These are phyloP conservation scores for Oleoguttula mirabilis DNA, from an alignment of 495 filamentous ascomycete species.

Conservation along the genomic window DNA sequence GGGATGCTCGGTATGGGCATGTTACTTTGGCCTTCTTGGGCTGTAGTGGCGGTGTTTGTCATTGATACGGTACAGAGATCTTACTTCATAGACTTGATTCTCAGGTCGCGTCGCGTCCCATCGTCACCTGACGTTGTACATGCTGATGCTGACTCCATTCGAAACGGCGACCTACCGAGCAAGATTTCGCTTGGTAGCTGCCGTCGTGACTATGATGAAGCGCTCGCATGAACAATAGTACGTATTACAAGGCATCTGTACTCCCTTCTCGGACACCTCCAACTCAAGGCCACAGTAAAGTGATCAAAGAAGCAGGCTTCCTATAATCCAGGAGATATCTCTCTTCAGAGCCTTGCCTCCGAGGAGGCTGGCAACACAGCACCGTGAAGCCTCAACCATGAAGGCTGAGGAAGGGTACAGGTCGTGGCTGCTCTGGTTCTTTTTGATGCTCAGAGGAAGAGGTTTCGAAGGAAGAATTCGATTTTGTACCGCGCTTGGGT, in stretches of 20 bases:
- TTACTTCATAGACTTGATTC: too few relatives aligned
- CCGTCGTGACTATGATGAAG: too few relatives aligned
- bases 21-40: too few relatives aligned
- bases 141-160: too few relatives aligned
- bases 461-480: background rate
- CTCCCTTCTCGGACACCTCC: slow-evolving; percentile 22
- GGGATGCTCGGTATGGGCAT: too few relatives aligned
- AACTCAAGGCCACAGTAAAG: slow-evolving; percentile 14
- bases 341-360: slow-evolving; percentile 14
- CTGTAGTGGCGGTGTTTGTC: too few relatives aligned
- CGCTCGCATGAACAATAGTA: background rate
- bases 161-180: too few relatives aligned
- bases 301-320: slow-evolving; percentile 15
- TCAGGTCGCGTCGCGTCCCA: too few relatives aligned
- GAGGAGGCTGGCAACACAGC: slow-evolving; percentile 13
- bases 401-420: slow-evolving; percentile 3
- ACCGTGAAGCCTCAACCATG: slow-evolving; percentile 8
- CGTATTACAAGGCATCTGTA: slow-evolving; percentile 10
- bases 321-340: slow-evolving; percentile 19
- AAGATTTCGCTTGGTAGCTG: too few relatives aligned
- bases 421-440: slow-evolving; percentile 17
- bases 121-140: too few relatives aligned
- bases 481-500: background rate
- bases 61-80: too few relatives aligned
- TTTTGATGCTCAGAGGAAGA: slow-evolving; percentile 10